Conservation (phyloP, 2,329 filamentous ascomycete species). For the Tetracladium maxilliforme region DNA sequence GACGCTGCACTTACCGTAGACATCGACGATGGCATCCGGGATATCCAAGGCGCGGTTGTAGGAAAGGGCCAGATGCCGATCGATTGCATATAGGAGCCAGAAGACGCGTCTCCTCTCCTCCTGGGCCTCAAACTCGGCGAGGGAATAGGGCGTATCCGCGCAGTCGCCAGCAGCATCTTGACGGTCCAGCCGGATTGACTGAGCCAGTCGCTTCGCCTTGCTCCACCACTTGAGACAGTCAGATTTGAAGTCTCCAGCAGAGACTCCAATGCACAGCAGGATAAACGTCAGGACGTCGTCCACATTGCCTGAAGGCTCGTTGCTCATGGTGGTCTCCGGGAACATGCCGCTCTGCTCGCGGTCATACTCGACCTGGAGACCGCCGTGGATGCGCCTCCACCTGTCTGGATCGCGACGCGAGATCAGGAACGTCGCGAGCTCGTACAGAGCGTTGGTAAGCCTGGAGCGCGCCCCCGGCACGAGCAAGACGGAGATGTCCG, state of each 20-base stretch:
- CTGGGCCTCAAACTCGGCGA: slow-evolving; percentile 21
- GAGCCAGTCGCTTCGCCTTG: slow-evolving; percentile 23
- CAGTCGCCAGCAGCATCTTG: slow-evolving; percentile 23
- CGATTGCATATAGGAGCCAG: slow-evolving; percentile 30
- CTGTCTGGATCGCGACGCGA: slow-evolving; percentile 17
- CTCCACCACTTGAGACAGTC: slow-evolving; percentile 32
- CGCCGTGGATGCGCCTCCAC: too few relatives aligned
- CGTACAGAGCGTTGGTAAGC: slow-evolving; percentile 21
- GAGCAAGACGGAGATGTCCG: slow-evolving; percentile 25
- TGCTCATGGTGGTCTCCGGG: slow-evolving; percentile 16
- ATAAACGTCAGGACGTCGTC: slow-evolving; percentile 30
- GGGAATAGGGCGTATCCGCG: too few relatives aligned
- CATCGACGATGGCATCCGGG: slow-evolving; percentile 28
- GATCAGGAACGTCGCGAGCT: slow-evolving; percentile 17
- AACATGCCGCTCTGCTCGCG: slow-evolving; percentile 13
- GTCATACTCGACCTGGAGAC: too few relatives aligned
- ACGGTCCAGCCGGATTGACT: slow-evolving; percentile 19
- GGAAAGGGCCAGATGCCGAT: slow-evolving; percentile 29
- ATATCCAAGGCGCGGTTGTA: slow-evolving; percentile 28
- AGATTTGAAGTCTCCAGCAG: slow-evolving; percentile 30
- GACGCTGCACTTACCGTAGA: slow-evolving; percentile 19
- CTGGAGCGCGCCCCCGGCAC: slow-evolving; percentile 23
- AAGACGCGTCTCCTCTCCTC: slow-evolving; percentile 30
- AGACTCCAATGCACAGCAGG: slow-evolving; percentile 28
- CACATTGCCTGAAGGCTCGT: slow-evolving; percentile 13